Base-by-base conservation (phyloP, 805 yeast species). In the Candida insectorum region DNA sequence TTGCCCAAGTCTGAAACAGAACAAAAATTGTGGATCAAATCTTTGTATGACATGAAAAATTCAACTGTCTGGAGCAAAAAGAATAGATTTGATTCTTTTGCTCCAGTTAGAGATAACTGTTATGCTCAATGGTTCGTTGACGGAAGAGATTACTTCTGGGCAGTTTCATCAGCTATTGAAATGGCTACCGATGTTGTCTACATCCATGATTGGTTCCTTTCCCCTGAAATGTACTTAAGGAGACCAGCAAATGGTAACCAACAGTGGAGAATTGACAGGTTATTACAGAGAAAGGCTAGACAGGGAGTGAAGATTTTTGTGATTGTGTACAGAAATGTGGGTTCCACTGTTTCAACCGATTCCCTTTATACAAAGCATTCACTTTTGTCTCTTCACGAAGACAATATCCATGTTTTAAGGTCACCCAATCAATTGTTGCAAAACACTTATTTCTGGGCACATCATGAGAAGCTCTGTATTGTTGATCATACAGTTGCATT, bases 151-250 rank as follows among this genome's bases (percentile, higher is more conserved):
- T 85, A 93, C 56, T 83, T 87, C 65, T 93, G 97, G 97, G 94
- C 97, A 1, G 79, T 88, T 2, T 84, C 95, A 19, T 79, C 88
- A 8, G 98, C 97, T 0, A 65, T 93, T 34, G 87, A 84, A 45
- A 81, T 85, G 85, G 97, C 98, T 0, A 79, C 80, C 45, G 97
- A 93, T 65, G 91, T 84, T 1, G 82, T 93, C 21, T 93, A 81
- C 54, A 87, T 93, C 31, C 97, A 93, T 52, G 99, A 91, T 51
- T 93, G 99, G 99, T 93, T 98, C 98, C 67, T 93, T 16, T 76
- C 91, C 4, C 99, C 99, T 0, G 98, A 93, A 56, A 55, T 93
- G 3, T 94, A 93, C 49, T 65, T 93, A 62, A 75, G 98, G 43
- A 69, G 99, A 31, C 98, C 98, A 0, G 91, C 95, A 0, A 82